Percentiles rank a stretch among this genome's conserved stretches.
Evolutionary conservation across 2,329 filamentous ascomycete species (phyloP).

Genomic region (Penicillium olsonii): DNA sequence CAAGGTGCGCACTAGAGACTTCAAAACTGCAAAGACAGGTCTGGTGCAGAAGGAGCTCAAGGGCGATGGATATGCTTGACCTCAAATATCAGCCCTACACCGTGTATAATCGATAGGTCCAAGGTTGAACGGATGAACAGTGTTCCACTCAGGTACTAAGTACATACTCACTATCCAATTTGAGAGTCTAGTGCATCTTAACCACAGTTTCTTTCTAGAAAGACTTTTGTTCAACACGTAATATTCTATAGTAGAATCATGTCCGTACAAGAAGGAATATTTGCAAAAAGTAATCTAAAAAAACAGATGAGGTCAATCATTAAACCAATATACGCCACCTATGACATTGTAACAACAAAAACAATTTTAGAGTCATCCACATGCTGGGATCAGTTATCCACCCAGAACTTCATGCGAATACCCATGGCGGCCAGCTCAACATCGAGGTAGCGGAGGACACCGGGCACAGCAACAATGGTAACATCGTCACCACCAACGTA

Average conservation of each 20-base stretch:
- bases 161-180: no score
- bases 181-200: no score
- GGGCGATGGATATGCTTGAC: neutral
- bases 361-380: constrained; percentile 14
- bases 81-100: neutral
- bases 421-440: constrained; percentile 97
- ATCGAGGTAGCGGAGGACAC: constrained; percentile 89
- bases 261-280: constrained; percentile 9
- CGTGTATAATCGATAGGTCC: neutral
- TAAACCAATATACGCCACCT: constrained; percentile 25
- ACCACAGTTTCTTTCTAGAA: no score
- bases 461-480: constrained; percentile 87
- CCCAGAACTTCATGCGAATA: constrained; percentile 88
- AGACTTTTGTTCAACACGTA: neutral
- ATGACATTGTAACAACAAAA: constrained; percentile 24
- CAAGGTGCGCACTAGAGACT: constrained; percentile 66
- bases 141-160: no score
- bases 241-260: constrained; percentile 3
- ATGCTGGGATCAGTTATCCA: constrained; percentile 50
- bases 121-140: neutral
- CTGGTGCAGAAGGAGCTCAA: constrained; percentile 8
- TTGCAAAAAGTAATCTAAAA: constrained; percentile 11
- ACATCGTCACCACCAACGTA: constrained; percentile 90
- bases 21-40: constrained; percentile 54
- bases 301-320: constrained; percentile 17